Evolutionary conservation across 331 rosid species (phyloP).

Genomic region (Stylosanthes scabra): DNA sequence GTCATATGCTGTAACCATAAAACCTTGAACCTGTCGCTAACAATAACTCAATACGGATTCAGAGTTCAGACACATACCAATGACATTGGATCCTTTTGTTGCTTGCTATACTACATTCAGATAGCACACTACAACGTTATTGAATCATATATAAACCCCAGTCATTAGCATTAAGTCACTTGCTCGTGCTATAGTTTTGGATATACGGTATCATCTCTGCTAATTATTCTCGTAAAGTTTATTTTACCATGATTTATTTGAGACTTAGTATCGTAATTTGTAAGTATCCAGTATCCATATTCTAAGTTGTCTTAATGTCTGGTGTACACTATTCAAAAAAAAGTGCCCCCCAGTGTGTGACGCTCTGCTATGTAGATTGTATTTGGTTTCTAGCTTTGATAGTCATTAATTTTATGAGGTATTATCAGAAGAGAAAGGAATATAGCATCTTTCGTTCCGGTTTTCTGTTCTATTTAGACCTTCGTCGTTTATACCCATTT

Average conservation of each 20-base stretch:
- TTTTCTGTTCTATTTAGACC: too few relatives aligned
- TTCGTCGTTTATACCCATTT: too few relatives aligned
- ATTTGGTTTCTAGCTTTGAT: background rate
- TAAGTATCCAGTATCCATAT: too few relatives aligned
- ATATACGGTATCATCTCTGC: background rate
- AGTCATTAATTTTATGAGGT: too few relatives aligned
- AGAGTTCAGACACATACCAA: background rate
- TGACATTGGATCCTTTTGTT: background rate
- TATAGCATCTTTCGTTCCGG: too few relatives aligned
- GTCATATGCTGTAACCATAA: background rate
- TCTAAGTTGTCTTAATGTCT: too few relatives aligned
- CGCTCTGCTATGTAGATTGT: background rate
- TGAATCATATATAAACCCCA: background rate
- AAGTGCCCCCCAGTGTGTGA: background rate
- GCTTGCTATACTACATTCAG: background rate
- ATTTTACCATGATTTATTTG: background rate
- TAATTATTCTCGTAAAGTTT: background rate
- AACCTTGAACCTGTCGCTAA: too few relatives aligned
- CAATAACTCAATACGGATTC: background rate
- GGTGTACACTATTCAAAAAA: too few relatives aligned
- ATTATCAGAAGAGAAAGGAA: too few relatives aligned
- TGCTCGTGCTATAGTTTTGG: background rate
- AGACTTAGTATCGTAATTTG: background rate
- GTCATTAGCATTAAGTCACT: background rate
- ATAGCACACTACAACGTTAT: background rate